Evolutionary conservation across 768 basidiomycete genomes (phyloP), one percentile per base, ranked within the genome.

Genomic region (Kwoniella sp.): DNA sequence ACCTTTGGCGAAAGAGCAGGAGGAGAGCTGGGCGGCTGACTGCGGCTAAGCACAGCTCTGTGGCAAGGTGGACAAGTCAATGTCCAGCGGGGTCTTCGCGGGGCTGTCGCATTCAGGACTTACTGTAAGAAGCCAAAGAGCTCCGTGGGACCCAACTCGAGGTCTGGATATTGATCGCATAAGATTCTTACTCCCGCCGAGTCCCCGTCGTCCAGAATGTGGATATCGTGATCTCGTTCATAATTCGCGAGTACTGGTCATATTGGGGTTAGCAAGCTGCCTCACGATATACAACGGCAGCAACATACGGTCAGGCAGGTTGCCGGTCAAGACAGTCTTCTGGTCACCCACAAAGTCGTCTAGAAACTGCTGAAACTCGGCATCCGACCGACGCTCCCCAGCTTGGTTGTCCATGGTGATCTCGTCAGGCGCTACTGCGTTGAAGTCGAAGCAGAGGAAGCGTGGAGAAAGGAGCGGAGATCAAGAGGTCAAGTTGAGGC

Each of bases 341-440:
- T 46, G 44, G 14, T 60, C 58, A 0, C 65, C 65, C 29, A 70
- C 63, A 29, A 70, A 51, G 25, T 56, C 60, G 20, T 70, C 63
- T n/a, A 67, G 57, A 22, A 70, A 62, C 33, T 52, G 33, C 44
- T 67, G 68, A 15, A 70, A 57, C 33, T 70, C 65, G 9, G 60
- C 62, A 25, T 53, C 63, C 4, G 68, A 67, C 7, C 60, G 47
- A 20, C 65, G 31, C 19, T 60, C 14, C 39, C 36, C 36, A 45
- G 26, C 9, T 29, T 26, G 25, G 22, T 19, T 43, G 25, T 28
- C 22, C 26, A n/a, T n/a, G n/a, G n/a, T n/a, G n/a, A n/a, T n/a
- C n/a, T n/a, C n/a, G n/a, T n/a, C n/a, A n/a, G n/a, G n/a, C n/a
- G n/a, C n/a, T n/a, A n/a, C n/a, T n/a, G n/a, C n/a, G n/a, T n/a